Conservation (phyloP, 1,284 basidiomycete genomes). For the Volvariella volvacea region DNA sequence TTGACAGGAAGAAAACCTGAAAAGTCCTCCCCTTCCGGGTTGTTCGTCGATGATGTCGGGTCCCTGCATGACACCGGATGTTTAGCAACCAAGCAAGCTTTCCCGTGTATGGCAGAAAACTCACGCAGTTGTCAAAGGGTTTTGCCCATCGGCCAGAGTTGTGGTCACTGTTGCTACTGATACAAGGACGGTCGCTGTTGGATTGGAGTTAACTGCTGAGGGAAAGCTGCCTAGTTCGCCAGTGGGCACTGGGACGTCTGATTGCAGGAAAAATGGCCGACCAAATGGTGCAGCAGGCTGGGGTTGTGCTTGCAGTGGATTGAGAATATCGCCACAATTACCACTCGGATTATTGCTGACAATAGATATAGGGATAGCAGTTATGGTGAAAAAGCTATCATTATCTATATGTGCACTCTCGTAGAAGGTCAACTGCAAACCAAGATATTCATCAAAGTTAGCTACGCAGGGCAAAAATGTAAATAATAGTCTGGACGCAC, state of each 20-base stretch:
- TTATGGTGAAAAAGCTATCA: slow-evolving; percentile 33
- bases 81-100: too few relatives aligned
- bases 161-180: slow-evolving; percentile 14
- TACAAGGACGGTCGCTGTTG: not conserved
- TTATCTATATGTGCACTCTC: slow-evolving; percentile 34
- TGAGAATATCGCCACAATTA: slow-evolving; percentile 20
- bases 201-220: too few relatives aligned
- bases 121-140: slow-evolving; percentile 10
- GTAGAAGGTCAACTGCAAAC: slow-evolving; percentile 40
- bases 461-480: not conserved
- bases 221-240: too few relatives aligned
- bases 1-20: slow-evolving; percentile 26
- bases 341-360: slow-evolving; percentile 24
- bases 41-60: slow-evolving; percentile 12
- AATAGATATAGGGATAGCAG: slow-evolving; percentile 34
- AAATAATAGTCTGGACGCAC: slow-evolving; percentile 23
- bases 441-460: not conserved
- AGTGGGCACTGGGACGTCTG: not conserved
- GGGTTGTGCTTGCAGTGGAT: slow-evolving; percentile 30
- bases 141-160: slow-evolving; percentile 9
- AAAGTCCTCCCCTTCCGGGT: slow-evolving; percentile 13
- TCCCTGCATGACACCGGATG: too few relatives aligned
- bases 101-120: slow-evolving; percentile 4
- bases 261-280: slow-evolving; percentile 11
- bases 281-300: slow-evolving; percentile 23